Evolutionary conservation across 768 basidiomycete genomes (phyloP).

Genomic region (Neoboletus magnificus): DNA sequence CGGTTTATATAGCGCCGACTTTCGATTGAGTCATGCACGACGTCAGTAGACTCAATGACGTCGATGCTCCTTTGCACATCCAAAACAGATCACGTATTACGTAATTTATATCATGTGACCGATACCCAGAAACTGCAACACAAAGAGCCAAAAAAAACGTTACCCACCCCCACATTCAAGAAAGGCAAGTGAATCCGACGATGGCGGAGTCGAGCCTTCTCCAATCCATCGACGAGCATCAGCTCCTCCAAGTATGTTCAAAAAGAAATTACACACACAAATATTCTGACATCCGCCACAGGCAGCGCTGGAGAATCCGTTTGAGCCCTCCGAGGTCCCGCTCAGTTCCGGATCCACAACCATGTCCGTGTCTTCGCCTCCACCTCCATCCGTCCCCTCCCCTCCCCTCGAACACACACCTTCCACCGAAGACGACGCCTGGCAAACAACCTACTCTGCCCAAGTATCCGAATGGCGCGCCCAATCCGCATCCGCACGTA

Average conservation of each 20-base stretch:
- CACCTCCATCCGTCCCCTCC: neutral
- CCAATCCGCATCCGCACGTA: conserved; percentile 66
- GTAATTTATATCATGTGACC: conserved; percentile 2
- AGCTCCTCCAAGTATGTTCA: conserved; percentile 21
- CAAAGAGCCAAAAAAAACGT: too few species aligned
- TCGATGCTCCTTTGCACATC: conserved; percentile 10
- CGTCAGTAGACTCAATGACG: conserved; percentile 16
- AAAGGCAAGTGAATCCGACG: too few species aligned
- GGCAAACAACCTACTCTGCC: conserved; percentile 68
- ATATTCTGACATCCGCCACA: neutral
- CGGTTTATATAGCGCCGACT: conserved; percentile 14
- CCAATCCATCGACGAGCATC: conserved; percentile 20
- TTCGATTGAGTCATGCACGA: conserved; percentile 14
- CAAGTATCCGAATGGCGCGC: conserved; percentile 70
- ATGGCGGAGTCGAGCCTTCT: conserved; percentile 27
- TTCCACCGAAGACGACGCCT: conserved; percentile 40
- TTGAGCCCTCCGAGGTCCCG: conserved; percentile 24
- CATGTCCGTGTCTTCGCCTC: neutral
- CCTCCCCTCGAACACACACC: neutral
- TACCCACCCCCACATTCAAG: too few species aligned
- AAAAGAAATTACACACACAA: rapidly evolving
- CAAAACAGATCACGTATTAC: conserved; percentile 12
- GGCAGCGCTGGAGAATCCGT: conserved; percentile 27
- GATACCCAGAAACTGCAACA: neutral
- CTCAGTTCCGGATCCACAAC: conserved; percentile 6